These are phyloP conservation scores for Umbelopsis sp. DNA, from an alignment of 192 early-diverging fungal genomes.

Conservation along the genomic window DNA sequence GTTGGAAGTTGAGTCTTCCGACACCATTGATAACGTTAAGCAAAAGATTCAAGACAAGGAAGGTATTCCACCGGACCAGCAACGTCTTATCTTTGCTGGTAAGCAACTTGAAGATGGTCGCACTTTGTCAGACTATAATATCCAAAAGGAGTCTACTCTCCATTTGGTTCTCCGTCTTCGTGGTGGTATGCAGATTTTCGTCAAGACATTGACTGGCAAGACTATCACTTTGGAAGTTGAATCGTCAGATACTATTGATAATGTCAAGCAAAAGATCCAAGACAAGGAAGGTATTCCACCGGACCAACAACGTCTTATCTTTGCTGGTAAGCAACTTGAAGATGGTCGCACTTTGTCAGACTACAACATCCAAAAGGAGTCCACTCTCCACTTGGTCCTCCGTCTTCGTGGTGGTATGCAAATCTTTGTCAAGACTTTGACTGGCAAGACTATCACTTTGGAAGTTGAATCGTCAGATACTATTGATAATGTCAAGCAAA, in stretches of 20 bases:
- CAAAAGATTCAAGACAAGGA: conserved; percentile 97
- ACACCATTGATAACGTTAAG: conserved; percentile 82
- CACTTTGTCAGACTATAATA: conserved; percentile 73
- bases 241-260: conserved; percentile 71
- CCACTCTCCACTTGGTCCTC: conserved; percentile 74
- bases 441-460: conserved; percentile 96
- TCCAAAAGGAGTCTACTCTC: conserved; percentile 81
- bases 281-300: conserved; percentile 95
- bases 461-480: conserved; percentile 79
- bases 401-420: conserved; percentile 81
- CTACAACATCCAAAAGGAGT: conserved; percentile 85
- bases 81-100: conserved; percentile 79
- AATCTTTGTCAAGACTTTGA: conserved; percentile 87
- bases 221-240: conserved; percentile 63
- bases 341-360: conserved; percentile 70
- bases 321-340: conserved; percentile 83
- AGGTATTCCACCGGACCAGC: conserved; percentile 85
- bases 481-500: conserved; percentile 81
- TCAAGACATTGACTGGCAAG: conserved; percentile 61
- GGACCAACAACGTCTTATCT: conserved; percentile 80
- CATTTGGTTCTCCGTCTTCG: conserved; percentile 79
- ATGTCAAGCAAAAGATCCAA: conserved; percentile 93
- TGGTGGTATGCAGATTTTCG: conserved; percentile 87
- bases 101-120: conserved; percentile 84
- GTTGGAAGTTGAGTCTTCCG: conserved; percentile 80